phyloP scores from a whole-genome alignment of 805 yeast species.

The Maudiozyma serrabonitensis region DNA sequence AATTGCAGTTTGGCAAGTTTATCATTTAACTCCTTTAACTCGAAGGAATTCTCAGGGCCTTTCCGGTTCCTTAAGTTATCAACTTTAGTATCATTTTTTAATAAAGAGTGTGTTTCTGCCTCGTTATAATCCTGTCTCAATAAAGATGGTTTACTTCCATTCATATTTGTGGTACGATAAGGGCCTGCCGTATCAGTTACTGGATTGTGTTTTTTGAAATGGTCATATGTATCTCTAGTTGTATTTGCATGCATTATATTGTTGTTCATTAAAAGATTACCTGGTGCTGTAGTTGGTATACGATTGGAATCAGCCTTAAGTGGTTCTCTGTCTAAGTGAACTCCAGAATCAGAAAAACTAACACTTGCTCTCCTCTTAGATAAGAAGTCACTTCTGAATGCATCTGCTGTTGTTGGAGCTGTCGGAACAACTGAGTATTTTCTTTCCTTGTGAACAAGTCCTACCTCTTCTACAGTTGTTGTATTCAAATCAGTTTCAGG shows the following conservation, averaged over 20 bases:
- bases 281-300: background rate
- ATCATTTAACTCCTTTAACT: conserved; percentile 27
- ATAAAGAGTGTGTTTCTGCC: background rate
- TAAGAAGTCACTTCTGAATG: conserved; percentile 11
- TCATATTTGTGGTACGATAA: background rate
- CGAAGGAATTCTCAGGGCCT: conserved; percentile 5
- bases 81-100: background rate
- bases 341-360: conserved; percentile 5
- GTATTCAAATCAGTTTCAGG: conserved; percentile 34
- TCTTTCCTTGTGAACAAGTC: conserved; percentile 58
- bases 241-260: background rate
- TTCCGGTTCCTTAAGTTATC: conserved; percentile 1
- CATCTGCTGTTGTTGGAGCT: conserved; percentile 39
- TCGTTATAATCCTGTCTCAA: background rate
- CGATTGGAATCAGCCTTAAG: background rate
- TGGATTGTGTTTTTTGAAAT: background rate
- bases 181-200: background rate
- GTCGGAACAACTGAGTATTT: conserved; percentile 70
- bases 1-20: conserved; percentile 20
- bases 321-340: background rate
- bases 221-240: background rate
- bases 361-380: conserved; percentile 10
- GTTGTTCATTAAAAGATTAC: background rate
- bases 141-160: background rate
- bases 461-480: conserved; percentile 55